phyloP scores from a whole-genome alignment of 139 green algal species.

The Asterochloris erici region DNA sequence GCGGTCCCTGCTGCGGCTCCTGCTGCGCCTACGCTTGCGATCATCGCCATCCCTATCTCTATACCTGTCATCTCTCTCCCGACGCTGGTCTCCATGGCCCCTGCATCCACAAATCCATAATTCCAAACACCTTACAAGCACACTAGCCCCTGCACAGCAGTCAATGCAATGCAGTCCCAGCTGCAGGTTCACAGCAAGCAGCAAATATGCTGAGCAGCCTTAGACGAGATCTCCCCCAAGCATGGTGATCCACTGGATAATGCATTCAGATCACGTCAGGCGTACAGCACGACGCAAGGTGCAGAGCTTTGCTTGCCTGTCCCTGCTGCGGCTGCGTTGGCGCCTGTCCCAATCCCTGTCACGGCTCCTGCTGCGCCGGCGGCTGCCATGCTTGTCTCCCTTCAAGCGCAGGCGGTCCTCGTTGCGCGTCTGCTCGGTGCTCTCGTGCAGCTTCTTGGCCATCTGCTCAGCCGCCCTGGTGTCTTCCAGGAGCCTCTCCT shows the following conservation, averaged over 20 bases:
- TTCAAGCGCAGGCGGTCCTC: constrained; percentile 1
- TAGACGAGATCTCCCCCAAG: too few species aligned
- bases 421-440: constrained; percentile 22
- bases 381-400: neutral
- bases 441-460: neutral
- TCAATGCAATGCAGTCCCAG: too few species aligned
- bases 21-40: constrained; percentile 11
- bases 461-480: constrained; percentile 14
- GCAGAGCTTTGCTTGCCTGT: neutral
- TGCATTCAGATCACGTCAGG: too few species aligned
- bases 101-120: neutral
- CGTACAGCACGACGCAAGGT: too few species aligned
- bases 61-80: constrained; percentile 22
- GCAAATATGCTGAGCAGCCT: too few species aligned
- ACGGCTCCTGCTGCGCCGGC: constrained; percentile 8
- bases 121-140: neutral
- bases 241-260: too few species aligned
- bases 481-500: constrained; percentile 12
- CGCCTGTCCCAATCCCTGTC: constrained; percentile 22
- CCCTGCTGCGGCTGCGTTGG: neutral
- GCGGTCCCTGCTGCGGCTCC: neutral
- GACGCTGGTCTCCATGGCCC: constrained; percentile 1
- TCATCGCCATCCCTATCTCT: constrained; percentile 20
- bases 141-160: too few species aligned
- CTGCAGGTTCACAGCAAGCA: too few species aligned